Evolutionary conservation across 768 basidiomycete genomes (phyloP), one percentile per base, ranked within the genome.

Genomic region (Piloderma croceum): DNA sequence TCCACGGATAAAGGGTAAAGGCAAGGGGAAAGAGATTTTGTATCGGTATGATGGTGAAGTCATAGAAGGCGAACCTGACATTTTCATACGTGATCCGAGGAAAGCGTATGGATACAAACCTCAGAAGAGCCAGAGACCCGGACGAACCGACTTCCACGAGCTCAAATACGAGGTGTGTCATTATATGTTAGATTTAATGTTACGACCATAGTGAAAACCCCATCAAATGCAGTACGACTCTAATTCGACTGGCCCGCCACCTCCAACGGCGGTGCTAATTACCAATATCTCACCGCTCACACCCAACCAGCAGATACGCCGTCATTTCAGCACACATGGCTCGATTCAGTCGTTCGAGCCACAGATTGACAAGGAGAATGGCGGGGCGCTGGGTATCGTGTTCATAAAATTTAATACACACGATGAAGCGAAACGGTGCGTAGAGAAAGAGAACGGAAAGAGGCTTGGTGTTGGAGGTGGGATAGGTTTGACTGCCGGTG

Each of bases 311-410:
- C 67, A 75, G 27, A 76, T 96, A 39, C 74, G 78, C 18, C 70
- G 75, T 3, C 76, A 83, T 53, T 83, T 94, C 53, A 54, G 69
- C 5, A 45, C 63, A 7, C 70, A 83, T 53, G 92, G 90, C 2
- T 56, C 64, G 12, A 65, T 92, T 42, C 41, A 64, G 5, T 72
- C 78, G 3, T 80, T 89, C 42, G 88, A 92, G 42, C 73, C 81
- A 9, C 85, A 90, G 52, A 76, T 85, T 43, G 86, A 94, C 62
- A 72, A 74, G 42, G 70, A 73, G 37, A 89, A 80, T n/a, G 92
- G 91, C 3, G 81, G 77, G 36, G 76, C 83, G 2, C 73, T 96
- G 1, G 92, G 93, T 3, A 76, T 97, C 31, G 77, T 90, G 31
- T 78, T 77, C 54, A 73, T 97, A 47, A 77, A 74, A 47, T 97